A percentile compares a stretch with the other conserved stretches of the same genome.
phyloP scores from a whole-genome alignment of 441 rosid species.

The Erodium trifolium region DNA sequence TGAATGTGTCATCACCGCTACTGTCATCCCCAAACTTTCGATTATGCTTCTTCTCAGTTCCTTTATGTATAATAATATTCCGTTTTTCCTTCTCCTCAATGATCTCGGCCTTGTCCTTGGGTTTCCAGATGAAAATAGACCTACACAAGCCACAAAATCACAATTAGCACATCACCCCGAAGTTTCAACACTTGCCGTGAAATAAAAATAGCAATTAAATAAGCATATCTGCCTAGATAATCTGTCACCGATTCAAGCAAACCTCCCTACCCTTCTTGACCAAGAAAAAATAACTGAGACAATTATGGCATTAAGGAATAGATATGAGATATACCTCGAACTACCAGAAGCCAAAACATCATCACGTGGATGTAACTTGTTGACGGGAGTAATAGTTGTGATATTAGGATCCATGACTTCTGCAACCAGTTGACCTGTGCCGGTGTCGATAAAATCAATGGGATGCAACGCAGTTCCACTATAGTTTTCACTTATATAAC shows the following conservation, averaged over 20 bases:
- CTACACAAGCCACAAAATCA: conserved; percentile 26
- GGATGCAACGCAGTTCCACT: conserved; percentile 86
- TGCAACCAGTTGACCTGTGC: conserved; percentile 78
- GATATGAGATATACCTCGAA: conserved; percentile 49
- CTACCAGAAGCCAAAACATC: conserved; percentile 91
- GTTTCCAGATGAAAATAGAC: conserved; percentile 89
- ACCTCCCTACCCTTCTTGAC: background rate
- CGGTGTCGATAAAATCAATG: conserved; percentile 74
- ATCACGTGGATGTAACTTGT: conserved; percentile 84
- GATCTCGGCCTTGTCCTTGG: conserved; percentile 42
- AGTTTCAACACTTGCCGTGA: no score
- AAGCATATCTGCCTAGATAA: no score
- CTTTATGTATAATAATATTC: conserved; percentile 47
- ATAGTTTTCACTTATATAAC: conserved; percentile 85
- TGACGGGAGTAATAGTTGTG: conserved; percentile 89
- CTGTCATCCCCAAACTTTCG: conserved; percentile 35
- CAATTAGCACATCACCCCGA: no score
- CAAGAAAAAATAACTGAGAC: background rate
- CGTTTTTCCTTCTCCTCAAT: conserved; percentile 44
- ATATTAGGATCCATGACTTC: conserved; percentile 93
- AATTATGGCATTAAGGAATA: background rate
- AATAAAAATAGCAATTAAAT: no score
- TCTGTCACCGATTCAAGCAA: background rate
- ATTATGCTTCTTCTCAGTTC: conserved; percentile 39
- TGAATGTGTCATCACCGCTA: conserved; percentile 38